These are phyloP conservation scores for Coemansia asiatica DNA, from an alignment of 192 early-diverging fungal species.

Conservation along the genomic window DNA sequence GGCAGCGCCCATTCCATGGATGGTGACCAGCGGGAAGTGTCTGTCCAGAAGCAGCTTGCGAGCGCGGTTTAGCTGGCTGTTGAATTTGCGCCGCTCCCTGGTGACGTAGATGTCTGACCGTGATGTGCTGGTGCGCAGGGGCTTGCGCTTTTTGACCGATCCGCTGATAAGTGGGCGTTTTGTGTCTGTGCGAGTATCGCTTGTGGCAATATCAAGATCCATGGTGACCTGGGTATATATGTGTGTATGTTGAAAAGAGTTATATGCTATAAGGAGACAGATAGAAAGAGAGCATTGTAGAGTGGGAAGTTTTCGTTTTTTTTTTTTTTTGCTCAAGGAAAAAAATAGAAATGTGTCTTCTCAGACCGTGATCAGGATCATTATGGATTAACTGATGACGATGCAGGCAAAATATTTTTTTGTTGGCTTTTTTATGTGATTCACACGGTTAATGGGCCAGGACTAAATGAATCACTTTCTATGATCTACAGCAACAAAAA, in stretches of 20 bases:
- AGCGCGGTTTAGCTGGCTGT: constrained; percentile 61
- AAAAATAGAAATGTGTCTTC: not conserved
- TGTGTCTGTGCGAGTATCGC: not conserved
- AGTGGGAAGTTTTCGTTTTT: not conserved
- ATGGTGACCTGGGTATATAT: not conserved
- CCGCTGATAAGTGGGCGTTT: constrained; percentile 9
- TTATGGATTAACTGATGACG: too few relatives aligned
- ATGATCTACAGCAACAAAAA: too few relatives aligned
- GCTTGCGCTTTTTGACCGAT: constrained; percentile 53
- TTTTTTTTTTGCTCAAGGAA: constrained; percentile 12
- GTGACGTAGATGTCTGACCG: constrained; percentile 82
- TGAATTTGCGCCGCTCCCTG: constrained; percentile 60
- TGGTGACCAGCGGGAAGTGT: constrained; percentile 61
- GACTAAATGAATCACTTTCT: too few relatives aligned
- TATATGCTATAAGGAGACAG: too few relatives aligned
- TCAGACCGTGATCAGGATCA: not conserved
- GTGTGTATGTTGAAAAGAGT: not conserved
- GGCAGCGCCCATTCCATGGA: constrained; percentile 80
- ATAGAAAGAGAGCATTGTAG: too few relatives aligned
- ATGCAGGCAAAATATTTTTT: too few relatives aligned
- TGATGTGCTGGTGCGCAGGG: constrained; percentile 63
- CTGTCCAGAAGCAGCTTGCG: constrained; percentile 66
- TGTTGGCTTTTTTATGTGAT: too few relatives aligned
- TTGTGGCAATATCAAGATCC: not conserved
- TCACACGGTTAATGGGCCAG: too few relatives aligned